phyloP scores from a whole-genome alignment of 805 yeast species.

The Zygosaccharomyces pseudorouxii region DNA sequence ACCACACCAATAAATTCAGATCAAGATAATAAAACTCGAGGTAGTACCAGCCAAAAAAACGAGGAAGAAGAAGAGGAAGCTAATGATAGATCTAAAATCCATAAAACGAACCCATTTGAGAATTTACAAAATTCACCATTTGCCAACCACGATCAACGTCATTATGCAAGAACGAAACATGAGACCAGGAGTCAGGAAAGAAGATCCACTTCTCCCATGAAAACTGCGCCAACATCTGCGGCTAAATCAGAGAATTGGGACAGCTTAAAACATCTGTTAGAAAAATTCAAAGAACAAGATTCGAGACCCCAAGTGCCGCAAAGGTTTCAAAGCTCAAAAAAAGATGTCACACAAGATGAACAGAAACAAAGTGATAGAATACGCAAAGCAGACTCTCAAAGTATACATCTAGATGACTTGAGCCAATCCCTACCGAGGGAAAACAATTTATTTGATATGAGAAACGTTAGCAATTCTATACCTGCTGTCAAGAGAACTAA shows the following conservation, averaged over 20 bases:
- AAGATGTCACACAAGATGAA: background rate
- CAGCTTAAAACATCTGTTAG: constrained; percentile 17
- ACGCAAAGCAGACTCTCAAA: constrained; percentile 12
- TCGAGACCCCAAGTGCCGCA: background rate
- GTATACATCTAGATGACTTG: constrained; percentile 17
- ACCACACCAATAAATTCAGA: constrained; percentile 1
- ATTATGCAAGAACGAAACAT: constrained; percentile 24
- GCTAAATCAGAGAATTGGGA: constrained; percentile 17
- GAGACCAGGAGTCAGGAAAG: constrained; percentile 15
- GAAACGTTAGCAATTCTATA: constrained; percentile 23
- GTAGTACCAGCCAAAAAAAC: background rate
- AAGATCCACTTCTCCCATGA: constrained; percentile 27
- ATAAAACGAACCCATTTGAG: constrained; percentile 11
- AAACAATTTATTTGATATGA: constrained; percentile 25
- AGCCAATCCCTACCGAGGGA: constrained; percentile 15
- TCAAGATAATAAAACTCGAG: background rate
- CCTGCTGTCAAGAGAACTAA: constrained; percentile 21
- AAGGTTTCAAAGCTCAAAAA: background rate
- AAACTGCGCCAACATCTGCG: constrained; percentile 17
- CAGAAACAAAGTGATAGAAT: constrained; percentile 3
- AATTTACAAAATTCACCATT: constrained; percentile 15
- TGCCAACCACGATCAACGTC: constrained; percentile 18
- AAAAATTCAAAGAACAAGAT: constrained; percentile 11
- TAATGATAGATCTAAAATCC: constrained; percentile 10
- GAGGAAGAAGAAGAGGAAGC: constrained; percentile 4